A percentile compares a stretch with the other conserved stretches of the same genome.
Evolutionary conservation across 306 rosid species (phyloP).

Genomic region (Lagenaria siceraria): DNA sequence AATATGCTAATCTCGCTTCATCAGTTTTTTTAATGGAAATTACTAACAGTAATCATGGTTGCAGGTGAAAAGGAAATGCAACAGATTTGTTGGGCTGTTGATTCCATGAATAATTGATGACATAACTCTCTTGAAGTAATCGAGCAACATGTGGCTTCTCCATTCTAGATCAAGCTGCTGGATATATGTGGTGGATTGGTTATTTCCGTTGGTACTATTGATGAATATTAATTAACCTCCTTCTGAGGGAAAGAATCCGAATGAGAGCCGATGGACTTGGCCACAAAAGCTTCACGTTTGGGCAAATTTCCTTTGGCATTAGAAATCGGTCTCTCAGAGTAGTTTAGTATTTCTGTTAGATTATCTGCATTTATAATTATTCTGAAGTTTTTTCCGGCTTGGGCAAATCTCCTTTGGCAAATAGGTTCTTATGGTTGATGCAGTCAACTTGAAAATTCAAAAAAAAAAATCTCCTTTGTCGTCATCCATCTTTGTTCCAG

Average conservation of each 20-base stretch:
- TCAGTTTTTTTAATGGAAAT: background rate
- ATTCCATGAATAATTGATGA: background rate
- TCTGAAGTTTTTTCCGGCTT: conserved; percentile 19
- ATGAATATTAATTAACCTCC: conserved; percentile 17
- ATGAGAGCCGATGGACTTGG: conserved; percentile 13
- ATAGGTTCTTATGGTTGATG: conserved; percentile 1
- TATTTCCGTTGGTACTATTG: conserved; percentile 21
- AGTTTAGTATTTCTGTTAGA: conserved; percentile 12
- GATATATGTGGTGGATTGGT: conserved; percentile 16
- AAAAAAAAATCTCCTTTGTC: conserved; percentile 26
- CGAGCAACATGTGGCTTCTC: conserved; percentile 8
- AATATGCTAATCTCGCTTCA: background rate
- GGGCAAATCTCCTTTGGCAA: conserved; percentile 95
- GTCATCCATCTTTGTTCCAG: background rate
- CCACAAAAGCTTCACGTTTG: conserved; percentile 22
- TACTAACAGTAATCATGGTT: conserved; percentile 13
- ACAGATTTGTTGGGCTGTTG: conserved; percentile 18
- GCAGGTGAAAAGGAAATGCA: conserved; percentile 40
- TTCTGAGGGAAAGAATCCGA: conserved; percentile 12
- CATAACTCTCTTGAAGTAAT: conserved; percentile 9
- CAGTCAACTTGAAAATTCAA: conserved; percentile 2
- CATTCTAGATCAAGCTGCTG: conserved; percentile 27
- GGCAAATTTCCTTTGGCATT: conserved; percentile 93
- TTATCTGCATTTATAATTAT: conserved; percentile 1
- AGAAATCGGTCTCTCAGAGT: conserved; percentile 23